Evolutionary conservation across 768 basidiomycete genomes (phyloP).

Genomic region (Mrakia frigida): DNA sequence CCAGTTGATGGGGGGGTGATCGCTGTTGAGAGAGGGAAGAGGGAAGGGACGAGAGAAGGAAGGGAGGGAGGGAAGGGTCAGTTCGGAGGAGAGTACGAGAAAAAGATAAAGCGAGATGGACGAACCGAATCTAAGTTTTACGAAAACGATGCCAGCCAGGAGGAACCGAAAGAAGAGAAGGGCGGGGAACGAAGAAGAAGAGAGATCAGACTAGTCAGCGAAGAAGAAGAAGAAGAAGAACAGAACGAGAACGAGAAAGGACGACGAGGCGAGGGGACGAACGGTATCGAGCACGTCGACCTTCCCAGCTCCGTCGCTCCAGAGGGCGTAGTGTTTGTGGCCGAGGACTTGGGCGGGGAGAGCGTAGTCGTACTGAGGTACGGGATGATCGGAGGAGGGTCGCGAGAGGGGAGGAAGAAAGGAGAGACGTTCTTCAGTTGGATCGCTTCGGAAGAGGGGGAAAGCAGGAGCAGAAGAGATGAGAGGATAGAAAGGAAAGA

Average conservation of each 20-base stretch:
- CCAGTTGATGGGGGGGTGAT: background rate
- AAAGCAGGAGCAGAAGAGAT: no score
- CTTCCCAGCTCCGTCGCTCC: background rate
- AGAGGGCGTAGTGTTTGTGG: slow-evolving; percentile 1
- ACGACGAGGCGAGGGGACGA: background rate
- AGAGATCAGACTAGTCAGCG: no score
- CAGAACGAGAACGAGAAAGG: background rate
- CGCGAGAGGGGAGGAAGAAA: no score
- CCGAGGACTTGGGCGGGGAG: slow-evolving; percentile 7
- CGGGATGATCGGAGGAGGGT: no score
- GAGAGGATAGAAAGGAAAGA: no score
- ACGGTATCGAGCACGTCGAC: background rate
- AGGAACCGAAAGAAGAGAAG: no score
- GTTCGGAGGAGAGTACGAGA: background rate
- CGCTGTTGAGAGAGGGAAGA: background rate
- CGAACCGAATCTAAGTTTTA: no score
- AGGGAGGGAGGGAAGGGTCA: background rate
- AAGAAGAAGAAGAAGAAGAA: background rate
- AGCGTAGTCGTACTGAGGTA: slow-evolving; percentile 14
- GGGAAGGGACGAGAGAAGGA: no score
- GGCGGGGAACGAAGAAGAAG: background rate
- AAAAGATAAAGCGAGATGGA: no score
- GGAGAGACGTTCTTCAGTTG: no score
- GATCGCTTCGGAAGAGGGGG: no score
- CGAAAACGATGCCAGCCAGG: no score